Conservation (phyloP, 2,329 filamentous ascomycete genomes). For the Pyrenophora seminiperda region DNA sequence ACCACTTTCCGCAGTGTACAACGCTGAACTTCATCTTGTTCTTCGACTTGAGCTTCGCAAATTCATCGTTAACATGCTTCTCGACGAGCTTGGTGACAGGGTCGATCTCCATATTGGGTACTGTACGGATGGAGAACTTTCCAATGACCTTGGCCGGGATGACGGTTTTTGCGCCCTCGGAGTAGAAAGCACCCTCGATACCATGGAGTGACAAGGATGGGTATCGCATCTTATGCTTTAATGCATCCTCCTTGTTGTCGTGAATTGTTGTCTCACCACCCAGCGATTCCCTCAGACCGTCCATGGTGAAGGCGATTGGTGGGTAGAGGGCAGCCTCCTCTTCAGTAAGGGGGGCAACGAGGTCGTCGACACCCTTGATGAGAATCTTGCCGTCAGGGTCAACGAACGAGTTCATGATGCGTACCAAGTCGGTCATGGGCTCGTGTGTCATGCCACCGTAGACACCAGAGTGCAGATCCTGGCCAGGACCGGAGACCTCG, state of each 20-base stretch:
- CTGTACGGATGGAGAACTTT: slow-evolving; percentile 98
- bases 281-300: slow-evolving; percentile 88
- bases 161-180: slow-evolving; percentile 94
- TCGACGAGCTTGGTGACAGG: slow-evolving; percentile 85
- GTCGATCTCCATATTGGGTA: slow-evolving; percentile 95
- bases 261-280: slow-evolving; percentile 88
- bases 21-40: slow-evolving; percentile 83
- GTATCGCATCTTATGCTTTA: slow-evolving; percentile 96
- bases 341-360: slow-evolving; percentile 84
- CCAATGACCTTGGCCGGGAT: slow-evolving; percentile 97
- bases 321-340: slow-evolving; percentile 90
- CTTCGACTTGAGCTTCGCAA: slow-evolving; percentile 87
- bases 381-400: slow-evolving; percentile 90
- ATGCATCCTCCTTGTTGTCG: slow-evolving; percentile 84
- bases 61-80: slow-evolving; percentile 81
- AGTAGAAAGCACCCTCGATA: slow-evolving; percentile 91
- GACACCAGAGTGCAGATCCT: slow-evolving; percentile 94
- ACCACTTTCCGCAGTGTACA: slow-evolving; percentile 96
- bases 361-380: slow-evolving; percentile 91
- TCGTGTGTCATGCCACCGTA: slow-evolving; percentile 97
- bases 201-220: slow-evolving; percentile 94
- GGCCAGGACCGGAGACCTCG: slow-evolving; percentile 85
- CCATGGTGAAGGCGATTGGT: slow-evolving; percentile 92
- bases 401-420: slow-evolving; percentile 81
- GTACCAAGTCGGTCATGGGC: slow-evolving; percentile 95